phyloP scores from a whole-genome alignment of 768 basidiomycete genomes.

The Trametes cingulata region DNA sequence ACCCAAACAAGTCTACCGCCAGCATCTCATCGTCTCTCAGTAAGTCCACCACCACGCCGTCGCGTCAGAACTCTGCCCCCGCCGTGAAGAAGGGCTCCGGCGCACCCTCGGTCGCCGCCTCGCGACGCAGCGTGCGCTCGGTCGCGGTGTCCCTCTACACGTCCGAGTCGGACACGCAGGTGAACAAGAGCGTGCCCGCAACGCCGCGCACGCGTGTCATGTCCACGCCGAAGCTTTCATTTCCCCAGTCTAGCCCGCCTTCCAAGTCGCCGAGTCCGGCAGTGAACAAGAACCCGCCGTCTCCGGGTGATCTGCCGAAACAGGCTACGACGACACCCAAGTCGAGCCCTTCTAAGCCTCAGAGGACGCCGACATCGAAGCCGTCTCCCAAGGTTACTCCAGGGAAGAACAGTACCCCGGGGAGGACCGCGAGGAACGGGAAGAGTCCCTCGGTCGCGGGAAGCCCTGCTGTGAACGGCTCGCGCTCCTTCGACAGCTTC shows the following conservation, averaged over 20 bases:
- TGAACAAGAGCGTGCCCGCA: constrained; percentile 14
- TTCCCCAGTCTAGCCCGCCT: constrained; percentile 8
- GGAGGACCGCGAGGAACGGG: constrained; percentile 21
- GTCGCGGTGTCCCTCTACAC: constrained; percentile 25
- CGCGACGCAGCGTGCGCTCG: constrained; percentile 26
- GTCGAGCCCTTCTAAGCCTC: constrained; percentile 21
- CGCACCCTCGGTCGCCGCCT: constrained; percentile 24
- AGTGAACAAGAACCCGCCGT: neutral
- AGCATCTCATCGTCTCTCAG: constrained; percentile 19
- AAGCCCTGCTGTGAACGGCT: constrained; percentile 11
- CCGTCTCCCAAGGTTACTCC: constrained; percentile 23
- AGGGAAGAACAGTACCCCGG: constrained; percentile 17
- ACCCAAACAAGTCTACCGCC: constrained; percentile 40
- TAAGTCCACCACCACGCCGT: constrained; percentile 26
- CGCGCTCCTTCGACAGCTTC: constrained; percentile 19
- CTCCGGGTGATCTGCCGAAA: constrained; percentile 11
- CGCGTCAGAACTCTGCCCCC: constrained; percentile 27
- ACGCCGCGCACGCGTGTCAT: constrained; percentile 26
- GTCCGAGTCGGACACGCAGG: constrained; percentile 26
- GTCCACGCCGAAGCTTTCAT: constrained; percentile 24
- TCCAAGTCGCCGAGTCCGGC: constrained; percentile 12
- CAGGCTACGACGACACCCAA: constrained; percentile 16
- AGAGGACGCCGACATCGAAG: constrained; percentile 23
- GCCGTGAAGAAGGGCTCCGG: constrained; percentile 5
- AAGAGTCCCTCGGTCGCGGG: constrained; percentile 20